Conservation (phyloP, 2,329 filamentous ascomycete species). For the Thielaviopsis ethacetica region DNA sequence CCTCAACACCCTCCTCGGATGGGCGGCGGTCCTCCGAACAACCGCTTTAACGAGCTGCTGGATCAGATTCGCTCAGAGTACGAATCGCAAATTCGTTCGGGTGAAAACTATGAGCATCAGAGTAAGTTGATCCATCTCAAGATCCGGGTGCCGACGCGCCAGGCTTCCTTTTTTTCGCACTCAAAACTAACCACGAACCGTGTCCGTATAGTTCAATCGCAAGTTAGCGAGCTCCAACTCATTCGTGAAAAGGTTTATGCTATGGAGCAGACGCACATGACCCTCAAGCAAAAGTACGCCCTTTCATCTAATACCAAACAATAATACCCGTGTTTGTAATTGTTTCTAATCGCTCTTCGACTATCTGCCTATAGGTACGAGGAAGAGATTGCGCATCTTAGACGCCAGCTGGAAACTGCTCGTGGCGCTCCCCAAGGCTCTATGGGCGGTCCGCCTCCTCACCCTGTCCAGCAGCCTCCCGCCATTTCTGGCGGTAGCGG, state of each 20-base stretch:
- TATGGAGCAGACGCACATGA: slow-evolving; percentile 77
- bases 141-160: slow-evolving; percentile 1
- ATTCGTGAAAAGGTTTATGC: slow-evolving; percentile 86
- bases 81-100: slow-evolving; percentile 64
- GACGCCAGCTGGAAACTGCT: slow-evolving; percentile 69
- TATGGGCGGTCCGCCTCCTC: slow-evolving; percentile 54
- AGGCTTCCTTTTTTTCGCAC: slow-evolving; percentile 13
- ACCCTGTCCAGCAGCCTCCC: slow-evolving; percentile 69
- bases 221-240: slow-evolving; percentile 89
- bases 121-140: slow-evolving; percentile 44
- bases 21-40: slow-evolving; percentile 12
- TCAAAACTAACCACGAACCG: slow-evolving; percentile 13
- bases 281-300: slow-evolving; percentile 70
- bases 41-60: slow-evolving; percentile 74
- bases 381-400: slow-evolving; percentile 71
- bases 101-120: slow-evolving; percentile 81
- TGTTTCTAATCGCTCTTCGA: slow-evolving; percentile 5
- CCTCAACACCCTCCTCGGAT: slow-evolving; percentile 13
- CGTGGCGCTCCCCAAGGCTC: slow-evolving; percentile 41
- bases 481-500: slow-evolving; percentile 84
- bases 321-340: neutral
- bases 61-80: slow-evolving; percentile 86
- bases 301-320: neutral
- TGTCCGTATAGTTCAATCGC: slow-evolving; percentile 52
- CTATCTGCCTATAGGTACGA: slow-evolving; percentile 54